These are phyloP conservation scores for Pseudotulostoma volvatum DNA, from an alignment of 495 filamentous ascomycete genomes.

Conservation along the genomic window DNA sequence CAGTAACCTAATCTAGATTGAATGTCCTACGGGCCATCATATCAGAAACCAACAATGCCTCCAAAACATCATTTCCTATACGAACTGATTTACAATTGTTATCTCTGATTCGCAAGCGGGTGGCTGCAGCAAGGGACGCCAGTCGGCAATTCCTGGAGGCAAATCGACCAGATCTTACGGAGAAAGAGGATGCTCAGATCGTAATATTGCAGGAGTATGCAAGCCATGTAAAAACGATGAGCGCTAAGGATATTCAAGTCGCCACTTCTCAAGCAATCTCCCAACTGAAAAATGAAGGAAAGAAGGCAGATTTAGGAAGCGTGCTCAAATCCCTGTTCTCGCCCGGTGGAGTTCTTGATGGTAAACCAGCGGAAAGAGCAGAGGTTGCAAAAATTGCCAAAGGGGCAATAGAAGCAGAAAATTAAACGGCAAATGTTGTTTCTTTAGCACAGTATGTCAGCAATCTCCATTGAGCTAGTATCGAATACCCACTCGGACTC, in stretches of 20 bases:
- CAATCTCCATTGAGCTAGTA: too few species aligned
- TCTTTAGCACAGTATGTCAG: too few species aligned
- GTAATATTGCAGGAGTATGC: conserved; percentile 41
- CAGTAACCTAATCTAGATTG: conserved; percentile 17
- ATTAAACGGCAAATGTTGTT: background rate
- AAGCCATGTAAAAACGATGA: conserved; percentile 32
- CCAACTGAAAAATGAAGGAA: conserved; percentile 24
- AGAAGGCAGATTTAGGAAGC: conserved; percentile 27
- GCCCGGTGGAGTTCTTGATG: conserved; percentile 30
- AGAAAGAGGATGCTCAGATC: conserved; percentile 40
- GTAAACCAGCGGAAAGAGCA: conserved; percentile 35
- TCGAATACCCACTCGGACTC: too few species aligned
- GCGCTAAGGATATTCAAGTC: conserved; percentile 30
- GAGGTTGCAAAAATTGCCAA: conserved; percentile 33
- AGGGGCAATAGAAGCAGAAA: conserved; percentile 8
- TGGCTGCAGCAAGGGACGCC: conserved; percentile 30
- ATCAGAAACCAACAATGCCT: conserved; percentile 45
- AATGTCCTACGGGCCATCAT: conserved; percentile 44
- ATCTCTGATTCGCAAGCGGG: conserved; percentile 40
- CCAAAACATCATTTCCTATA: conserved; percentile 42
- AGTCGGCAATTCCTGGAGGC: conserved; percentile 35
- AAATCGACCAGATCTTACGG: conserved; percentile 37
- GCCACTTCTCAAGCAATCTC: conserved; percentile 29
- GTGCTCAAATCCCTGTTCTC: conserved; percentile 34
- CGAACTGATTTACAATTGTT: conserved; percentile 41